Conservation (phyloP, 345 rosid species). For the Hevea brasiliensis region DNA sequence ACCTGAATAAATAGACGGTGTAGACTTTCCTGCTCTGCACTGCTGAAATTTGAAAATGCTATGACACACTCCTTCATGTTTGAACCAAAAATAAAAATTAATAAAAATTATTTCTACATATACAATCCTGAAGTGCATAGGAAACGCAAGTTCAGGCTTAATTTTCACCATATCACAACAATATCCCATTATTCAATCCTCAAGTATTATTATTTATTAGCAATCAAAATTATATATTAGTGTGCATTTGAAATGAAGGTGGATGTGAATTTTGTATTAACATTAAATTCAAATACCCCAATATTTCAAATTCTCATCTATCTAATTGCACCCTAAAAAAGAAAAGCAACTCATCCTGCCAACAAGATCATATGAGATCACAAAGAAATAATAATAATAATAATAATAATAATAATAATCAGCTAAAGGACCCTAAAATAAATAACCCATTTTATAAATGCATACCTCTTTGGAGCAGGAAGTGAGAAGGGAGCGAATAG, state of each 20-base stretch:
- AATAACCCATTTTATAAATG: neutral
- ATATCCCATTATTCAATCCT: neutral
- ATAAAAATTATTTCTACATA: neutral
- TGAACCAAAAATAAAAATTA: neutral
- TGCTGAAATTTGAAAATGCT: constrained; percentile 51
- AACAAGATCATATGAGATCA: neutral
- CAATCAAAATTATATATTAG: neutral
- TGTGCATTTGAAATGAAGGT: neutral
- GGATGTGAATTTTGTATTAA: neutral
- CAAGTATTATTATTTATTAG: neutral
- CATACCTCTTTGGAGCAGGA: constrained; percentile 56
- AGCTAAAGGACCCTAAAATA: neutral
- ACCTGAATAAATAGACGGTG: constrained; percentile 58
- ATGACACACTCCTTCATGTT: constrained; percentile 45
- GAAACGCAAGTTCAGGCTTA: neutral
- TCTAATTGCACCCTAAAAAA: neutral
- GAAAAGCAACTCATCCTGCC: neutral
- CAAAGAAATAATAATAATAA: too few relatives aligned
- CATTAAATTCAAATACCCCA: too few relatives aligned
- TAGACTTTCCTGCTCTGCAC: constrained; percentile 47
- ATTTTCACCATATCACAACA: neutral
- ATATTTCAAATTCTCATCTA: neutral
- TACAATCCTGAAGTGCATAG: neutral
- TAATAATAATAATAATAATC: neutral
- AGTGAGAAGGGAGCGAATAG: constrained; percentile 59